These are phyloP conservation scores for Coemansia sp. DNA, from an alignment of 371 early-diverging fungal species.

Conservation along the genomic window DNA sequence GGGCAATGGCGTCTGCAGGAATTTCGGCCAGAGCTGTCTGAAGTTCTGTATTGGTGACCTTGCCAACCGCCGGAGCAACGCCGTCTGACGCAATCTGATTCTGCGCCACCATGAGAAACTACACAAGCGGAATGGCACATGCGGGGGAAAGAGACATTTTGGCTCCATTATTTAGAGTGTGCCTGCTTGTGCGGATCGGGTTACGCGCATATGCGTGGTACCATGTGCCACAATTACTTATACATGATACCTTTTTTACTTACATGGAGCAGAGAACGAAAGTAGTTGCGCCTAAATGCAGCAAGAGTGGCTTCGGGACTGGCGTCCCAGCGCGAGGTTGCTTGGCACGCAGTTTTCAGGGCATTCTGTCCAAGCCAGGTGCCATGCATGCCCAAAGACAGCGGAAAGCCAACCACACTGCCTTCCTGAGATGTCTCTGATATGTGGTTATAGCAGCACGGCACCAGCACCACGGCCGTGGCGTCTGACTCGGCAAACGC, in stretches of 20 bases:
- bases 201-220: neutral
- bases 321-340: constrained; percentile 73
- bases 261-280: constrained; percentile 69
- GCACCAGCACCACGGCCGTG: constrained; percentile 70
- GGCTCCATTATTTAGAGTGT: constrained; percentile 1
- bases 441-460: constrained; percentile 85
- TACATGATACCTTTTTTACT: neutral
- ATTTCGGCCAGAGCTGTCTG: constrained; percentile 41
- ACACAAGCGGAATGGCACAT: neutral
- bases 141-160: neutral
- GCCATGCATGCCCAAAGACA: constrained; percentile 55
- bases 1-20: constrained; percentile 54
- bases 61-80: constrained; percentile 62
- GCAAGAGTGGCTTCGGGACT: constrained; percentile 59
- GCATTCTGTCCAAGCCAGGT: constrained; percentile 67
- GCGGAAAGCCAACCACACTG: constrained; percentile 62
- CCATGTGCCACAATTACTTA: neutral
- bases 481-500: constrained; percentile 71
- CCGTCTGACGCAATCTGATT: constrained; percentile 58
- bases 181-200: neutral
- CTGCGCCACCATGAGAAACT: constrained; percentile 44
- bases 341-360: constrained; percentile 82
- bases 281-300: constrained; percentile 70
- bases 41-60: constrained; percentile 58
- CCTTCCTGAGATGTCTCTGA: constrained; percentile 48